Evolutionary conservation across 352 stramenopile genomes (phyloP), one percentile per base, ranked within the genome.

Genomic region (Phytophthora hybrid): DNA sequence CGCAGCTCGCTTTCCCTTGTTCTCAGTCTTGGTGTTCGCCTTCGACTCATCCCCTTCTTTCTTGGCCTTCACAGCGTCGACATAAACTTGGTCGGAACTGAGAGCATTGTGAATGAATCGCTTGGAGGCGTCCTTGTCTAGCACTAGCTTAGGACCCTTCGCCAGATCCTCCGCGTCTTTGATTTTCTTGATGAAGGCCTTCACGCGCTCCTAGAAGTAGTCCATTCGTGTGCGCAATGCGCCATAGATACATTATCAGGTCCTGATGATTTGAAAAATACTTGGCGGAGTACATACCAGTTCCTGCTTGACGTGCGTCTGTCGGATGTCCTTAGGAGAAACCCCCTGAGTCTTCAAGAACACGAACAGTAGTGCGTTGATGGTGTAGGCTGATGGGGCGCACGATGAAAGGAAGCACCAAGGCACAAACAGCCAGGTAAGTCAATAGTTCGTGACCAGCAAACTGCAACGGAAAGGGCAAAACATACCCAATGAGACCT

Each of bases 251-350:
- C 29, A 31, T 31, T 31, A 31, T 31, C 29, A 31, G n/a, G 13
- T 6, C 1, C 18, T 23, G 26, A 16, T 32, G n/a, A 39, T 11
- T 46, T 52, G 7, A 39, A 26, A 52, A 21, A 23, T 52, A 13
- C n/a, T 52, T 23, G 46, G 9, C 19, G 23, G 13, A 13, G 10
- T 21, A 26, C 68, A 49, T 71, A 93, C 85, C 74, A 97, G 80
- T 59, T 97, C 90, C 71, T 96, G 88, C 76, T 97, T 97, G 23
- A 97, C 89, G 69, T 97, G 89, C n/a, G 88, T 95, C 75, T 96
- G 89, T 5, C 90, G 85, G 61, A 94, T 92, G 74, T 97, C 90
- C 80, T 96, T 95, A n/a, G 84, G 67, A 34, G 90, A 94, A 49
- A 95, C 87, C 19, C 89, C 90, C 76, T 97, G 90, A 6, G 88